Evolutionary conservation across 805 yeast species (phyloP).

Genomic region (Starmerella bombicola): DNA sequence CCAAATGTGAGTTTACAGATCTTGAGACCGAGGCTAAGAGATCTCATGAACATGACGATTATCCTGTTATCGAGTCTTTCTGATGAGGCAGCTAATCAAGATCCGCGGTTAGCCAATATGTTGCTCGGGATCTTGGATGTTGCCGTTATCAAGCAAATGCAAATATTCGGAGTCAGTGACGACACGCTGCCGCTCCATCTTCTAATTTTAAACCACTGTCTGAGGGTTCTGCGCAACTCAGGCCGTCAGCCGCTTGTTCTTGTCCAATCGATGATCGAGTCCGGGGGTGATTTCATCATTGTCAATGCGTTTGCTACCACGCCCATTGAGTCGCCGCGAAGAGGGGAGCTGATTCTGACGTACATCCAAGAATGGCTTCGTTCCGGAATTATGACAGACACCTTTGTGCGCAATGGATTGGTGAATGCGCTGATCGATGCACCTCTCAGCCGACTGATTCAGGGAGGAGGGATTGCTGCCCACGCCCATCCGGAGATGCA

Average conservation of each 20-base stretch:
- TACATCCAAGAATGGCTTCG: constrained; percentile 58
- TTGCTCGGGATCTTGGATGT: constrained; percentile 41
- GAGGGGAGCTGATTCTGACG: constrained; percentile 59
- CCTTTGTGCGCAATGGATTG: constrained; percentile 50
- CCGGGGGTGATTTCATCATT: constrained; percentile 50
- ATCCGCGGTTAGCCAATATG: constrained; percentile 18
- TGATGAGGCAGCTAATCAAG: constrained; percentile 2
- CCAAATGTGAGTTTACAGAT: constrained; percentile 4
- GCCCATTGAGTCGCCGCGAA: constrained; percentile 50
- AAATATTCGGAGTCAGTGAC: constrained; percentile 6
- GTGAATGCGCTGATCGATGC: constrained; percentile 60
- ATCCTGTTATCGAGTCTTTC: constrained; percentile 17
- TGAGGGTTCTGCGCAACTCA: constrained; percentile 2
- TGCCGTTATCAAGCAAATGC: constrained; percentile 37
- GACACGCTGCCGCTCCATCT: constrained; percentile 11
- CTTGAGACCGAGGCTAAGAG: constrained; percentile 1
- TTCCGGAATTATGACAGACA: constrained; percentile 48
- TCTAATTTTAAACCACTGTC: constrained; percentile 9
- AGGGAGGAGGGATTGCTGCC: constrained; percentile 49
- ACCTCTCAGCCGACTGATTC: constrained; percentile 54
- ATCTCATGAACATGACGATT: constrained; percentile 10
- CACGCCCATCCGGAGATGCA: constrained; percentile 46
- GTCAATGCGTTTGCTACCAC: constrained; percentile 39
- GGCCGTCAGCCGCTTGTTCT: constrained; percentile 7
- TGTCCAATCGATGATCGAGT: constrained; percentile 34